Evolutionary conservation across 768 basidiomycete genomes (phyloP).

Genomic region (Leccinum sublutescens): DNA sequence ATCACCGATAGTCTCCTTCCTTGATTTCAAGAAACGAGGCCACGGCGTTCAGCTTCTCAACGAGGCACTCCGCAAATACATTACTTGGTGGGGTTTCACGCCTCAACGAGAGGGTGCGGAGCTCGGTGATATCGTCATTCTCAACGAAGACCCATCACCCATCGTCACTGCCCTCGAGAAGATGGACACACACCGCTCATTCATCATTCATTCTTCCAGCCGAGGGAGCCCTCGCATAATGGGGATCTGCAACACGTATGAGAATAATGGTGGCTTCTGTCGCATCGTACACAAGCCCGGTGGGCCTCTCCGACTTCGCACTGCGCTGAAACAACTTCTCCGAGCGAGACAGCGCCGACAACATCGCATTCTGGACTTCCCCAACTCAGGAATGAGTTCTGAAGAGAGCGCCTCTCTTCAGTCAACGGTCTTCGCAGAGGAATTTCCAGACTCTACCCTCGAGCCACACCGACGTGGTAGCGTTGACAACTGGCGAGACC

Average conservation of each 20-base stretch:
- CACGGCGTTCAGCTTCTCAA: slow-evolving; percentile 66
- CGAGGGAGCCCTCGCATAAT: slow-evolving; percentile 65
- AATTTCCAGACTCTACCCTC: slow-evolving; percentile 11
- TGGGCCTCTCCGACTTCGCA: slow-evolving; percentile 72
- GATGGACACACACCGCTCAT: slow-evolving; percentile 59
- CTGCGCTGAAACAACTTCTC: slow-evolving; percentile 52
- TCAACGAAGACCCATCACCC: slow-evolving; percentile 72
- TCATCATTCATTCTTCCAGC: slow-evolving; percentile 71
- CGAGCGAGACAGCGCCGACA: slow-evolving; percentile 33
- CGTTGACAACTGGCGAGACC: slow-evolving; percentile 29
- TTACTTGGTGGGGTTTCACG: slow-evolving; percentile 74
- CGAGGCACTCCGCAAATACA: slow-evolving; percentile 61
- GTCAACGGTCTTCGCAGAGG: slow-evolving; percentile 29
- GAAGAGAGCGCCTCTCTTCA: slow-evolving; percentile 30
- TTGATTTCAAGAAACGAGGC: slow-evolving; percentile 67
- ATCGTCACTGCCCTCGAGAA: slow-evolving; percentile 56
- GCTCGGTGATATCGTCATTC: slow-evolving; percentile 69
- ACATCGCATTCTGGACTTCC: slow-evolving; percentile 21
- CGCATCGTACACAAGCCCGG: slow-evolving; percentile 88
- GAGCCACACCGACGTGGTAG: slow-evolving; percentile 34
- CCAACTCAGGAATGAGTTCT: slow-evolving; percentile 17
- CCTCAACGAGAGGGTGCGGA: slow-evolving; percentile 40
- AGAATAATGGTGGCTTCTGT: slow-evolving; percentile 82
- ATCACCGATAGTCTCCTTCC: slow-evolving; percentile 59
- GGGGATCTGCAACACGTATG: slow-evolving; percentile 65